Evolutionary conservation across 164 flowering plant genomes (phyloP).

Genomic region (Vitis rupestris): DNA sequence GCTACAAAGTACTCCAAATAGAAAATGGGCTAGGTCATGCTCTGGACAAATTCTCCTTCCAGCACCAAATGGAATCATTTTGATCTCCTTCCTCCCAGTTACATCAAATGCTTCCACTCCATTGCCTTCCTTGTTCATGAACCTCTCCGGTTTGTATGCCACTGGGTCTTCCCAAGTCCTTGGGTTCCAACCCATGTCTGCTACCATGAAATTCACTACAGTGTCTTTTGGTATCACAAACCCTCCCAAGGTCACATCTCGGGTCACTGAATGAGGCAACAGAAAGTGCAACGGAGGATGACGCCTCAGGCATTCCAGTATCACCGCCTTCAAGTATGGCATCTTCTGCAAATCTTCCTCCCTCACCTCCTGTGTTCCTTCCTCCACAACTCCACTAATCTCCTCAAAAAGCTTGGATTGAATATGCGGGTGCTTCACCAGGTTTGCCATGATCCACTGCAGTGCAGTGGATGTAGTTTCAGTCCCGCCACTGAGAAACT

Average conservation of each 20-base stretch:
- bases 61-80: slow-evolving; percentile 59
- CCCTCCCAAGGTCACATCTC: slow-evolving; percentile 24
- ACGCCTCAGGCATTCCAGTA: slow-evolving; percentile 35
- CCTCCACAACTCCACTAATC: slow-evolving; percentile 15
- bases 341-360: no score
- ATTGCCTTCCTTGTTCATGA: slow-evolving; percentile 11
- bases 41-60: slow-evolving; percentile 44
- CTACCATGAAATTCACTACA: slow-evolving; percentile 33
- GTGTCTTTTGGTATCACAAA: slow-evolving; percentile 29
- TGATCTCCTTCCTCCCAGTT: slow-evolving; percentile 41
- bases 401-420: slow-evolving; percentile 35
- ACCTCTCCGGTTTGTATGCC: slow-evolving; percentile 46
- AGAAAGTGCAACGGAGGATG: slow-evolving; percentile 43
- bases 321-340: slow-evolving; percentile 21
- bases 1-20: slow-evolving; percentile 34
- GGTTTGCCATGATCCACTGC: not conserved
- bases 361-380: slow-evolving; percentile 17
- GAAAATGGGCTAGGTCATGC: slow-evolving; percentile 17
- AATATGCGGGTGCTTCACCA: slow-evolving; percentile 1
- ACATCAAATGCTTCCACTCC: slow-evolving; percentile 24
- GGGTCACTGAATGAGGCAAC: slow-evolving; percentile 31
- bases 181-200: slow-evolving; percentile 27
- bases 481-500: slow-evolving; percentile 27
- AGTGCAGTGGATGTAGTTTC: slow-evolving; percentile 28
- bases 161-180: slow-evolving; percentile 19